phyloP scores from a whole-genome alignment of 805 yeast species.

The Starmerella bombi region DNA sequence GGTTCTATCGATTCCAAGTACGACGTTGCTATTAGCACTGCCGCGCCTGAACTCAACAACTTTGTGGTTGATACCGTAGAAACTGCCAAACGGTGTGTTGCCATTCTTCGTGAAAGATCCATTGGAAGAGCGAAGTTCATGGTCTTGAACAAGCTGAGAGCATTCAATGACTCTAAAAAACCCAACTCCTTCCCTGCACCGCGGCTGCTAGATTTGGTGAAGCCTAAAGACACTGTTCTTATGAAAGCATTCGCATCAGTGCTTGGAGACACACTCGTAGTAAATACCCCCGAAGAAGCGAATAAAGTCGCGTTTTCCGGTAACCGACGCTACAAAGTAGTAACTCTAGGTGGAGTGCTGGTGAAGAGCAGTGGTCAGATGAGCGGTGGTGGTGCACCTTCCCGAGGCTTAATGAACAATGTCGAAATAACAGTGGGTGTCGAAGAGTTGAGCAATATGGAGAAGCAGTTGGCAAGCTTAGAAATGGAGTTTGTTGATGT shows the following conservation, averaged over 20 bases:
- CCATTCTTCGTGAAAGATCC: constrained; percentile 64
- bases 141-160: constrained; percentile 50
- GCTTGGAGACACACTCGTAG: constrained; percentile 76
- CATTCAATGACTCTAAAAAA: constrained; percentile 38
- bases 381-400: constrained; percentile 81
- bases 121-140: constrained; percentile 86
- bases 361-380: constrained; percentile 90
- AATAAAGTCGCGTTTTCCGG: constrained; percentile 75
- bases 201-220: constrained; percentile 70
- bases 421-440: constrained; percentile 5
- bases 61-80: constrained; percentile 76
- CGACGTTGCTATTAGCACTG: constrained; percentile 91
- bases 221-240: constrained; percentile 52
- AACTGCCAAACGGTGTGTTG: constrained; percentile 66
- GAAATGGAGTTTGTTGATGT: constrained; percentile 10
- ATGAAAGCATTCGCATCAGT: constrained; percentile 83
- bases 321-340: constrained; percentile 64
- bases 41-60: constrained; percentile 80
- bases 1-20: constrained; percentile 82
- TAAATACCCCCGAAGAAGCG: constrained; percentile 64
- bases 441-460: constrained; percentile 16
- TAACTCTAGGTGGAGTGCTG: constrained; percentile 80
- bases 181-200: constrained; percentile 32
- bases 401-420: constrained; percentile 57
- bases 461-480: constrained; percentile 7